Evolutionary conservation across 352 stramenopile genomes (phyloP), one percentile per base, ranked within the genome.

Genomic region (Aphanomyces invadans): DNA sequence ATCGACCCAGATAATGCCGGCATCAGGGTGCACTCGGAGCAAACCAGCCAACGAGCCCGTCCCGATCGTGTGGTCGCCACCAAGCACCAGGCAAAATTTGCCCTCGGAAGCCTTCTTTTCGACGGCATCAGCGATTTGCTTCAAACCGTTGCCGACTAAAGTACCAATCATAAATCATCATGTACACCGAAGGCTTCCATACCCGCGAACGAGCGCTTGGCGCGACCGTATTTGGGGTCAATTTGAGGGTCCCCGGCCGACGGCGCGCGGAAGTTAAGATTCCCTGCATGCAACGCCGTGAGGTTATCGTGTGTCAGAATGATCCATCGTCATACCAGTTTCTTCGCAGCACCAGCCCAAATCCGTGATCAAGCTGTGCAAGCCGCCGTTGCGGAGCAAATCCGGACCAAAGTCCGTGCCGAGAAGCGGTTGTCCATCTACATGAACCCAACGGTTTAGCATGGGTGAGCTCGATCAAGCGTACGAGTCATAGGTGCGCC

Each of bases 1-100:
- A 73, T 99, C 96, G 38, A 99, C 93, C 96, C 96, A 99, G 73
- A 99, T 97, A 44, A 99, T 79, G 42, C 94, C 92, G 9, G 93
- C 94, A 63, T 98, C 79, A 4, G 95, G 95, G 71, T 94, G 79
- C 33, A 88, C 86, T 26, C 78, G 82, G 29, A 99, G 79, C 62
- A 98, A 71, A 32, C 92, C 95, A 0, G 94, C 88, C 17, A 99
- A 76, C 54, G 87, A 97, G 31, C 95, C 96, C 9, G 95, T 80
- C 36, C 88, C 92, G 72, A 98, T 97, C 15, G 88, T 97, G 81
- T 99, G 96, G 80, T 99, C 95, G 25, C 95, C 96, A 62, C 96
- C 96, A 25, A 99, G 72, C 68, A 98, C 93, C 45, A 99, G 76
- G 49, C 91, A 96, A 73, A 98, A 98, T 69, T 92, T 89, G 28